phyloP scores from a whole-genome alignment of 2,329 filamentous ascomycete genomes.

The Apiospora aurea region DNA sequence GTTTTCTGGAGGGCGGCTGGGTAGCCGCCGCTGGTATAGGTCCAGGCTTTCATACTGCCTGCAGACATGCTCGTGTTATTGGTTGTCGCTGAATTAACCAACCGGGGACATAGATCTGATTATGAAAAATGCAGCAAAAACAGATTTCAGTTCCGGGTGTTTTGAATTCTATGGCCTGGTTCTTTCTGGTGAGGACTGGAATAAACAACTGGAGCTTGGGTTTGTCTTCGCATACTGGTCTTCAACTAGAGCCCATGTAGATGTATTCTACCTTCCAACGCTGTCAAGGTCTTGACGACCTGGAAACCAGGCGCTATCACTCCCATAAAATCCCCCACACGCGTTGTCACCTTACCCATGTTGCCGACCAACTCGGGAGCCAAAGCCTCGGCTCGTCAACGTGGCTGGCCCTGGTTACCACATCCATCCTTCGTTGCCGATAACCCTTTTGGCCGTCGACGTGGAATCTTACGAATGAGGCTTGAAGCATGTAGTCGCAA shows the following conservation, averaged over 20 bases:
- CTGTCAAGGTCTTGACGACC: not conserved
- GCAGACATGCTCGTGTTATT: not conserved
- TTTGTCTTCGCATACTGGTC: not conserved
- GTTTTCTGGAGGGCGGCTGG: conserved; percentile 25
- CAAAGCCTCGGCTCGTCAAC: not conserved
- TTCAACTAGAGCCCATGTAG: not conserved
- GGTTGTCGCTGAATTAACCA: too few species aligned
- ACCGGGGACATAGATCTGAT: too few species aligned
- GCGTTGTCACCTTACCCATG: conserved; percentile 2
- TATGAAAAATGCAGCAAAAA: too few species aligned
- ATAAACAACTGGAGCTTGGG: not conserved
- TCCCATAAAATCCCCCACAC: conserved; percentile 1
- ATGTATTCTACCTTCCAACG: not conserved
- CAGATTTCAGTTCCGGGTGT: too few species aligned
- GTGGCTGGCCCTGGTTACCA: not conserved
- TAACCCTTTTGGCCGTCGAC: not conserved
- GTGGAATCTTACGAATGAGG: not conserved
- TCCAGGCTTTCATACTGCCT: conserved; percentile 25
- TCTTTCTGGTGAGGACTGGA: not conserved
- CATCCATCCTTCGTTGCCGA: not conserved
- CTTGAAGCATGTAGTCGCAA: not conserved
- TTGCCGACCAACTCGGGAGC: not conserved
- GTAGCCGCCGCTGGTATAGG: conserved; percentile 27
- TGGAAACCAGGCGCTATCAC: not conserved
- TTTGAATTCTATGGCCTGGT: too few species aligned